Percentiles rank a stretch among this genome's conserved stretches.
These are phyloP conservation scores for Beauveria scarabaeidicola DNA, from an alignment of 2,329 filamentous ascomycete species.

Conservation along the genomic window DNA sequence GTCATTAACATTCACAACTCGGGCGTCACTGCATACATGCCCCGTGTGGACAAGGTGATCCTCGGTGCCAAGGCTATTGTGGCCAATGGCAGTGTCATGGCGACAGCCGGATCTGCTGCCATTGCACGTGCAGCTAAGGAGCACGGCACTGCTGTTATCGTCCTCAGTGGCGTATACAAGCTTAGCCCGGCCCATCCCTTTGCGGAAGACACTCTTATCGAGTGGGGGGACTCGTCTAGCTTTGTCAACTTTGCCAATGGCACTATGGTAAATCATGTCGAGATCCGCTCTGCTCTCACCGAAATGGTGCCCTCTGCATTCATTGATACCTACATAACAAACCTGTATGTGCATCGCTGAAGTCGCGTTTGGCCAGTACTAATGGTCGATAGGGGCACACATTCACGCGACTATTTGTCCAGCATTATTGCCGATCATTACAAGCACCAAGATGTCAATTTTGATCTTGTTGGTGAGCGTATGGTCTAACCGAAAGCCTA, in stretches of 20 bases:
- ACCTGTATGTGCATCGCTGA: conserved; percentile 39
- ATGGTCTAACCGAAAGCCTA: not conserved
- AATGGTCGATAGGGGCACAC: conserved; percentile 43
- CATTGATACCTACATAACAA: conserved; percentile 78
- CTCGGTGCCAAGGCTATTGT: conserved; percentile 80
- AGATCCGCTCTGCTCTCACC: conserved; percentile 69
- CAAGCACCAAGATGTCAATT: conserved; percentile 61
- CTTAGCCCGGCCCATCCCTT: conserved; percentile 85
- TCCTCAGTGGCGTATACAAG: conserved; percentile 87
- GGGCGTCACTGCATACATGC: conserved; percentile 88
- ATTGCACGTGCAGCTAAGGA: conserved; percentile 79
- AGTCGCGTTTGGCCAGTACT: not conserved
- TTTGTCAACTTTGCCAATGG: conserved; percentile 74
- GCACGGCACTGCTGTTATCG: conserved; percentile 76
- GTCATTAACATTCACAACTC: conserved; percentile 80
- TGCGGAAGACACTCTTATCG: conserved; percentile 71
- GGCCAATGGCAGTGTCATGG: conserved; percentile 78
- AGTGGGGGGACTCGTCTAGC: conserved; percentile 74
- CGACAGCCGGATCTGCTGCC: conserved; percentile 72
- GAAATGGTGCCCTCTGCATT: conserved; percentile 74
- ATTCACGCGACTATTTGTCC: conserved; percentile 64
- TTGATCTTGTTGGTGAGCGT: conserved; percentile 34
- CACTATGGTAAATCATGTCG: conserved; percentile 65
- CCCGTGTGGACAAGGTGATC: conserved; percentile 90
- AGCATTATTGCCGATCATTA: conserved; percentile 69